These are phyloP conservation scores for Acacia confusa DNA, from an alignment of 306 rosid species.

Conservation along the genomic window DNA sequence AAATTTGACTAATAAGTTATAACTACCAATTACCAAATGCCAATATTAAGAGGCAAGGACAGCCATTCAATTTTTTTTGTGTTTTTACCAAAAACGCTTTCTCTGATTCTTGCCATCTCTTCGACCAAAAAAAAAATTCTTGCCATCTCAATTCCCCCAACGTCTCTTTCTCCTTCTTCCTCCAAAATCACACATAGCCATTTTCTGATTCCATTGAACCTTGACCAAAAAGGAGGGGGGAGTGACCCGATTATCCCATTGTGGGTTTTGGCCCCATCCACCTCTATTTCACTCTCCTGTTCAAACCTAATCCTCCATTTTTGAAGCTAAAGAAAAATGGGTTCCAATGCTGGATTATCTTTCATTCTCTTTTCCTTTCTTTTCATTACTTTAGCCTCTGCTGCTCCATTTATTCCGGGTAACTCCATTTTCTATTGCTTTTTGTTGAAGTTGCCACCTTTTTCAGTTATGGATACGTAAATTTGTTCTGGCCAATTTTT, in stretches of 20 bases:
- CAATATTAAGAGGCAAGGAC: conserved; percentile 27
- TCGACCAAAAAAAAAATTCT: no score
- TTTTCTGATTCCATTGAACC: neutral
- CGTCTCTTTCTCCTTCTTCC: conserved; percentile 11
- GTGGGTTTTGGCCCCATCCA: conserved; percentile 40
- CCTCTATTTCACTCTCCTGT: conserved; percentile 15
- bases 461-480: neutral
- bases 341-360: conserved; percentile 43
- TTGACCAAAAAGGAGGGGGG: conserved; percentile 6
- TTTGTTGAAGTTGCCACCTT: neutral
- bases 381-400: conserved; percentile 43
- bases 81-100: neutral
- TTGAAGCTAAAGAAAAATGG: conserved; percentile 49
- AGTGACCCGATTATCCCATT: conserved; percentile 35
- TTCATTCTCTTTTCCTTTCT: conserved; percentile 45
- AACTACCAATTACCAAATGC: conserved; percentile 29
- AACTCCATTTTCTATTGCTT: neutral
- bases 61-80: conserved; percentile 31
- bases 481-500: neutral
- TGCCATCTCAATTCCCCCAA: neutral
- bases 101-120: neutral
- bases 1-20: neutral
- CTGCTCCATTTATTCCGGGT: conserved; percentile 63
- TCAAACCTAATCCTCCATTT: neutral
- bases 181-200: neutral